phyloP scores from a whole-genome alignment of 106 monocot species.

The Chionographis japonica region DNA sequence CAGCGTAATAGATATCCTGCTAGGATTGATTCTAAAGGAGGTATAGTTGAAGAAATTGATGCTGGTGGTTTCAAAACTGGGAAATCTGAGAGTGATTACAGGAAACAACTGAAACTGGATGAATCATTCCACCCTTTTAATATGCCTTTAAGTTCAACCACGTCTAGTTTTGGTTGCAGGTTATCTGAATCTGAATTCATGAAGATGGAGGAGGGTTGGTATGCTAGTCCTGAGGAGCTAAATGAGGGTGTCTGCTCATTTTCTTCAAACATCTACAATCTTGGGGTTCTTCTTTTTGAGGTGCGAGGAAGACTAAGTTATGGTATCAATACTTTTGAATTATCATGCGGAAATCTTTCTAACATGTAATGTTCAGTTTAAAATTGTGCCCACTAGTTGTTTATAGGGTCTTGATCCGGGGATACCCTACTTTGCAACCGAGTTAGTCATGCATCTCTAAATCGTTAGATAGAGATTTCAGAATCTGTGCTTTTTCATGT shows the following conservation, averaged over 20 bases:
- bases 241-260: conserved; percentile 16
- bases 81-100: conserved; percentile 17
- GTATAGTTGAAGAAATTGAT: conserved; percentile 17
- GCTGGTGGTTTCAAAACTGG: conserved; percentile 4
- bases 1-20: conserved; percentile 3
- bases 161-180: conserved; percentile 3
- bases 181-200: conserved; percentile 18
- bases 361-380: not conserved
- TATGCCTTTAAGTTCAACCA: conserved; percentile 2
- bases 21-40: conserved; percentile 10
- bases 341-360: not conserved
- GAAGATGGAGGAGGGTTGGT: conserved; percentile 83
- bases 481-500: too few relatives aligned
- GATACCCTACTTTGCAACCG: too few relatives aligned
- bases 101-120: conserved; percentile 5
- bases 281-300: conserved; percentile 96
- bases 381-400: not conserved
- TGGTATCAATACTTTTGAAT: conserved; percentile 4
- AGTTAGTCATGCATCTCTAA: too few relatives aligned
- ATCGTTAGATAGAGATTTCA: too few relatives aligned
- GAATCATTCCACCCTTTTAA: conserved; percentile 6
- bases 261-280: conserved; percentile 79
- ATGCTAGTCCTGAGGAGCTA: conserved; percentile 76
- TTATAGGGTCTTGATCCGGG: too few relatives aligned
- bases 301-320: conserved; percentile 19